These are phyloP conservation scores for Penstemon barbatus DNA, from an alignment of 257 asterid species.

Conservation along the genomic window DNA sequence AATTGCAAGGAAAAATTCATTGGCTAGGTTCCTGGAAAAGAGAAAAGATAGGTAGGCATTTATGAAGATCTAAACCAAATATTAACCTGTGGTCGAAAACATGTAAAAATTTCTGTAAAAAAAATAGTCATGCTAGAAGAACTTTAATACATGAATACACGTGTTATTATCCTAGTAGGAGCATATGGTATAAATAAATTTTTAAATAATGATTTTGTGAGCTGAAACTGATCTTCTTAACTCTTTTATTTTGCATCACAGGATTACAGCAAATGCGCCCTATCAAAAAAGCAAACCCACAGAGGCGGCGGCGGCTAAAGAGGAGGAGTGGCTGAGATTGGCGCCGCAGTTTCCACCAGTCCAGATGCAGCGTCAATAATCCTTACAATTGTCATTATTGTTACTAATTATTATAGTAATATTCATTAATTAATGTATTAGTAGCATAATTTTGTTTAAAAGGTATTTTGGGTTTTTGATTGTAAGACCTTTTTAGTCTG, in stretches of 20 bases:
- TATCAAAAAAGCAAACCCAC: conserved; percentile 32
- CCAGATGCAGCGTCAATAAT: conserved; percentile 19
- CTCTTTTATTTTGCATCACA: conserved; percentile 23
- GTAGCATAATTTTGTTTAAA: conserved; percentile 10
- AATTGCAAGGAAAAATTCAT: conserved; percentile 59
- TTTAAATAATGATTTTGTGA: background rate
- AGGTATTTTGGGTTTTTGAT: conserved; percentile 2
- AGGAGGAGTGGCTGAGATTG: conserved; percentile 59
- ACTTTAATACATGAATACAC: no score
- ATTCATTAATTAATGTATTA: conserved; percentile 17
- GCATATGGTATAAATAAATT: background rate
- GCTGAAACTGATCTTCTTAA: background rate
- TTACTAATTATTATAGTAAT: conserved; percentile 1
- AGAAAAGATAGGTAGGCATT: conserved; percentile 52
- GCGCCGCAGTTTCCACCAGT: conserved; percentile 40
- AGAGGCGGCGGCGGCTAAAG: conserved; percentile 24
- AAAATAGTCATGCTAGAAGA: no score
- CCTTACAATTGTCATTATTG: no score
- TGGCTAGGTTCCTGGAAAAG: conserved; percentile 66
- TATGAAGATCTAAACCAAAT: background rate
- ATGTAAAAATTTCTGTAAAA: no score
- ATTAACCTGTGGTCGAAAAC: no score
- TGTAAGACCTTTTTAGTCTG: background rate
- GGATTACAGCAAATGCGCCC: conserved; percentile 53
- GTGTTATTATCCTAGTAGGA: no score